Percentiles rank a stretch among this genome's conserved stretches.
Evolutionary conservation across 73 alveolate species (phyloP).

Genomic region (Tetrahymena elliotti): DNA sequence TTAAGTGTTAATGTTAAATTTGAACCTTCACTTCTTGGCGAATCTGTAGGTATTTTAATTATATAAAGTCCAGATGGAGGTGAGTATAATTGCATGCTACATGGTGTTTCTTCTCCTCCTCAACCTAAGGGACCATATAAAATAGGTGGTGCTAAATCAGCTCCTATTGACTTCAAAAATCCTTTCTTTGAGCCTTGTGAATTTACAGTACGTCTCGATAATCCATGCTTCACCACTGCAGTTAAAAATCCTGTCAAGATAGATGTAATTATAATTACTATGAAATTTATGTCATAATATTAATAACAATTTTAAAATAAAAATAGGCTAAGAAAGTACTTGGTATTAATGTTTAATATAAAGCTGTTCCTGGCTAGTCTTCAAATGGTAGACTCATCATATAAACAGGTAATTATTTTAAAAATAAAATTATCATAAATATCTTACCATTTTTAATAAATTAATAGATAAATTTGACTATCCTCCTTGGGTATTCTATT

Average conservation of each 20-base stretch:
- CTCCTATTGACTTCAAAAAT: conserved; percentile 92
- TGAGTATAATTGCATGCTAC: conserved; percentile 88
- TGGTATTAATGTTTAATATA: conserved; percentile 11
- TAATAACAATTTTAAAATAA: neutral
- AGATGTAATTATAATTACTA: conserved; percentile 58
- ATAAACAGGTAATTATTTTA: conserved; percentile 1
- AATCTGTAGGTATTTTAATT: conserved; percentile 86
- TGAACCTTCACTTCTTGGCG: conserved; percentile 94
- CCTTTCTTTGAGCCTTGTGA: conserved; percentile 94
- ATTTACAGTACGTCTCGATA: conserved; percentile 90
- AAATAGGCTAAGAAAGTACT: conserved; percentile 37
- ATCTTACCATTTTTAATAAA: neutral
- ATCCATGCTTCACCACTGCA: conserved; percentile 92
- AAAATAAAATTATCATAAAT: neutral
- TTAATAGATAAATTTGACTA: conserved; percentile 1
- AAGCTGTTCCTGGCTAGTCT: conserved; percentile 32
- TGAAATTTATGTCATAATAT: neutral
- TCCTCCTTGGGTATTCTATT: conserved; percentile 44
- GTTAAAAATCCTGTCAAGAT: conserved; percentile 87
- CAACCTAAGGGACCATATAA: conserved; percentile 98
- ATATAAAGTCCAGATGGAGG: conserved; percentile 93
- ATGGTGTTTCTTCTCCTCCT: conserved; percentile 94
- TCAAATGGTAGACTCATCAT: conserved; percentile 37
- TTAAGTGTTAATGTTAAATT: conserved; percentile 81
- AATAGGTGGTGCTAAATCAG: conserved; percentile 90